Evolutionary conservation across 2,329 filamentous ascomycete genomes (phyloP), one percentile per base, ranked within the genome.

Genomic region (Phyllosticta paracitricarpa): DNA sequence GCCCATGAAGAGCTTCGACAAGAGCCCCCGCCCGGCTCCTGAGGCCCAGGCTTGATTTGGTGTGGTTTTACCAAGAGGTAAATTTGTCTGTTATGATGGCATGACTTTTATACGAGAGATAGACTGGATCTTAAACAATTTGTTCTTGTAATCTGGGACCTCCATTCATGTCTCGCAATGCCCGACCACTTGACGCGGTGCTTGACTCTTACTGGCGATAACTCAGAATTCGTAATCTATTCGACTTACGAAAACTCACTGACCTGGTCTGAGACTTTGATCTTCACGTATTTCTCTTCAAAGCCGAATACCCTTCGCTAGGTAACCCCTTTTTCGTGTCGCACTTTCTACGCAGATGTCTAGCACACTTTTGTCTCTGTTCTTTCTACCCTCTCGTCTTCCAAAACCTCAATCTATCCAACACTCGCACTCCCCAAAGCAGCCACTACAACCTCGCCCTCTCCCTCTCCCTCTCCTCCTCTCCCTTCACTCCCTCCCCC

Each of bases 1-100:
- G 69, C 89, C 91, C 1, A 96, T 96, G 90, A 69, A 69, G 61
- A 70, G 68, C 63, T 66, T 62, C 7, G 61, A 62, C 40, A 59
- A 62, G 61, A 51, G 26, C 28, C 53, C 61, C n/a, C 51, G 22
- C 33, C 60, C 60, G 2, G 58, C 58, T 25, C 58, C 58, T 1
- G 58, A 60, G n/a, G 33, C 56, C 1, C 35, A 60, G 35, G 53
- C 35, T n/a, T 48, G 40, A 48, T 48, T 3, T n/a, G 40, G 19
- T 2, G 19, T 22, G 19, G 19, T 22, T 22, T 22, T 22, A 22
- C 19, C 19, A 17, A 48, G 1, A 48, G 6, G 24, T 60, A 54
- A 35, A 35, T 3, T 56, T 22, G 28, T 19, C 14, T 56, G 4
- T 40, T 40, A 48, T 35, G 54, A 56, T 12, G 19, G 22, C 51